These are phyloP conservation scores for Hygrocybe punicea DNA, from an alignment of 768 basidiomycete species.

Conservation along the genomic window DNA sequence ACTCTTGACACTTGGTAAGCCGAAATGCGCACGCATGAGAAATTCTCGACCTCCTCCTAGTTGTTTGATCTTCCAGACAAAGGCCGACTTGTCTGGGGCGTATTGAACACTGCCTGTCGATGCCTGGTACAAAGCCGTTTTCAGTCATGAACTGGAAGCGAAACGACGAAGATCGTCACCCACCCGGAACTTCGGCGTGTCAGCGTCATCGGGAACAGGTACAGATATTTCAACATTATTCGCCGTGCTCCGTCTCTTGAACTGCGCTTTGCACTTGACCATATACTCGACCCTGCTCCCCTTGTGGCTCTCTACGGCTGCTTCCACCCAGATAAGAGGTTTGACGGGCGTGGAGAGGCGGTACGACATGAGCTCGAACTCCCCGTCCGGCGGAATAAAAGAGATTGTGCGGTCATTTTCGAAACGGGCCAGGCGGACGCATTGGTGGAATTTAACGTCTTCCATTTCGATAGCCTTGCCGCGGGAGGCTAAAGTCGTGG, in stretches of 20 bases:
- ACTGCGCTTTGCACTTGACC: slow-evolving; percentile 95
- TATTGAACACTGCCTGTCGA: slow-evolving; percentile 95
- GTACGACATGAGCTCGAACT: slow-evolving; percentile 98
- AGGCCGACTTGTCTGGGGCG: slow-evolving; percentile 95
- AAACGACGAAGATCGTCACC: slow-evolving; percentile 2
- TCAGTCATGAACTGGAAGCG: not conserved
- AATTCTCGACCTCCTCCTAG: slow-evolving; percentile 94
- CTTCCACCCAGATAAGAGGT: slow-evolving; percentile 96
- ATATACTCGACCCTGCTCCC: slow-evolving; percentile 95
- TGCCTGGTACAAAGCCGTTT: slow-evolving; percentile 48
- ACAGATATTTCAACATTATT: slow-evolving; percentile 99
- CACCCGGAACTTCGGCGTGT: slow-evolving; percentile 95
- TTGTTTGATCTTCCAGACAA: slow-evolving; percentile 99
- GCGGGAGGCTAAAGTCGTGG: slow-evolving; percentile 58
- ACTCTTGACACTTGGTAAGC: slow-evolving; percentile 86
- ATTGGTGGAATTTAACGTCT: slow-evolving; percentile 99
- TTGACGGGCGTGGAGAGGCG: slow-evolving; percentile 96
- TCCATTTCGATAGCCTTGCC: slow-evolving; percentile 99
- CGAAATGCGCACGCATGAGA: slow-evolving; percentile 97
- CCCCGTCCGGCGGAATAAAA: slow-evolving; percentile 98
- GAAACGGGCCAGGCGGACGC: slow-evolving; percentile 93
- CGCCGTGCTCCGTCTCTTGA: slow-evolving; percentile 93
- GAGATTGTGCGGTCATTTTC: slow-evolving; percentile 99
- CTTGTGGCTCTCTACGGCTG: slow-evolving; percentile 88
- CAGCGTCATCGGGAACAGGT: slow-evolving; percentile 98